Conservation (phyloP, 2,329 filamentous ascomycete species). For the Zasmidium cellare region DNA sequence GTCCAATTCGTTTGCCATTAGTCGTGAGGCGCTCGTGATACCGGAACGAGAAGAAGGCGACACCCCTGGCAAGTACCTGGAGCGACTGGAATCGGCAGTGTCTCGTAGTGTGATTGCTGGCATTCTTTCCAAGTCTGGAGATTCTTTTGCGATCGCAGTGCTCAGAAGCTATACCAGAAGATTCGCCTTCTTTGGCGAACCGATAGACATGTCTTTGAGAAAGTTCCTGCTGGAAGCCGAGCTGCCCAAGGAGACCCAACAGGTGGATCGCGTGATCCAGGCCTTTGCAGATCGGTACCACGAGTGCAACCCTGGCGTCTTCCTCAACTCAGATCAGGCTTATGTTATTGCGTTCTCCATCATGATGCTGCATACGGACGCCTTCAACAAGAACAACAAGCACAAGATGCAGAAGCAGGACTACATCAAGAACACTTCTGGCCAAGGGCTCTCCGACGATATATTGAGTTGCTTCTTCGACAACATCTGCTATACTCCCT, state of each 20-base stretch:
- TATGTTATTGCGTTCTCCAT: constrained; percentile 98
- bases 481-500: constrained; percentile 96
- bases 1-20: constrained; percentile 77
- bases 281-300: constrained; percentile 96
- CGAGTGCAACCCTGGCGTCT: constrained; percentile 97
- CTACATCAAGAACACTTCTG: constrained; percentile 91
- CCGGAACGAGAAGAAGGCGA: constrained; percentile 85
- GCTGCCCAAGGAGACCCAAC: constrained; percentile 93
- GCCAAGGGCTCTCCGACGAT: constrained; percentile 89
- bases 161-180: constrained; percentile 92
- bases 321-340: constrained; percentile 86
- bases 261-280: constrained; percentile 92
- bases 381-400: constrained; percentile 99
- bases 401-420: constrained; percentile 97
- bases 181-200: constrained; percentile 93
- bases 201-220: constrained; percentile 95
- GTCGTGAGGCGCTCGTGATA: constrained; percentile 67
- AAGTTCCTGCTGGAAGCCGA: constrained; percentile 97
- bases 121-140: constrained; percentile 79
- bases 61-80: constrained; percentile 84
- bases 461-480: constrained; percentile 96
- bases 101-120: constrained; percentile 81
- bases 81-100: constrained; percentile 76
- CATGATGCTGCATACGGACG: constrained; percentile 92
- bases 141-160: constrained; percentile 79